Evolutionary conservation across 768 basidiomycete species (phyloP).

Genomic region (Leccinum truebloodii): DNA sequence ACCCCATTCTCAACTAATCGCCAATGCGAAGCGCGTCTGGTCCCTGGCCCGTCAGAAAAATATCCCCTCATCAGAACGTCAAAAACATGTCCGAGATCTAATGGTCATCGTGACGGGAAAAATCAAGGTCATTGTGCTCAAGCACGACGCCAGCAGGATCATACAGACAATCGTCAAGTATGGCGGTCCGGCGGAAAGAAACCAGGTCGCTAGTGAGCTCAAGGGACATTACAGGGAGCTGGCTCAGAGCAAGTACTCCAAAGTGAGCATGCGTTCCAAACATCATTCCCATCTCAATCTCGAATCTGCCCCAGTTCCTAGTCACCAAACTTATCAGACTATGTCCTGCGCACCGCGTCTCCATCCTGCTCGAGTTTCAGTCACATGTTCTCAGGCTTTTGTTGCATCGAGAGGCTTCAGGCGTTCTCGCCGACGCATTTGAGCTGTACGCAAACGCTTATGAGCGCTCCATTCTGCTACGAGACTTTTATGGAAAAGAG

Average conservation of each 20-base stretch:
- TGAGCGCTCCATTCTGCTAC: constrained; percentile 76
- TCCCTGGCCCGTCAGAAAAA: constrained; percentile 71
- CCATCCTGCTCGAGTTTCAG: constrained; percentile 80
- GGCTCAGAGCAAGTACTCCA: constrained; percentile 88
- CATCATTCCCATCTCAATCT: constrained; percentile 1
- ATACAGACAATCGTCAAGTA: constrained; percentile 82
- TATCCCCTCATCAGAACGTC: constrained; percentile 67
- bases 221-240: constrained; percentile 78
- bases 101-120: constrained; percentile 78
- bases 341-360: constrained; percentile 70
- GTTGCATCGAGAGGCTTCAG: constrained; percentile 81
- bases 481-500: constrained; percentile 92
- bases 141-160: constrained; percentile 90
- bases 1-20: constrained; percentile 70
- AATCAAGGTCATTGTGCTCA: constrained; percentile 83
- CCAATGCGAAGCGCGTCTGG: constrained; percentile 78
- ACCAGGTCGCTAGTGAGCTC: constrained; percentile 81
- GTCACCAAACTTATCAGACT: constrained; percentile 77
- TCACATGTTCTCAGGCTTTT: constrained; percentile 74
- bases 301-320: constrained; percentile 55
- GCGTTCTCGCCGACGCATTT: constrained; percentile 84
- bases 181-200: constrained; percentile 70
- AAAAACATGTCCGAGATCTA: constrained; percentile 70
- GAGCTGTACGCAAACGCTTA: constrained; percentile 86
- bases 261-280: constrained; percentile 48